These are phyloP conservation scores for Colletotrichum sp. DNA, from an alignment of 2,329 filamentous ascomycete species.

Conservation along the genomic window DNA sequence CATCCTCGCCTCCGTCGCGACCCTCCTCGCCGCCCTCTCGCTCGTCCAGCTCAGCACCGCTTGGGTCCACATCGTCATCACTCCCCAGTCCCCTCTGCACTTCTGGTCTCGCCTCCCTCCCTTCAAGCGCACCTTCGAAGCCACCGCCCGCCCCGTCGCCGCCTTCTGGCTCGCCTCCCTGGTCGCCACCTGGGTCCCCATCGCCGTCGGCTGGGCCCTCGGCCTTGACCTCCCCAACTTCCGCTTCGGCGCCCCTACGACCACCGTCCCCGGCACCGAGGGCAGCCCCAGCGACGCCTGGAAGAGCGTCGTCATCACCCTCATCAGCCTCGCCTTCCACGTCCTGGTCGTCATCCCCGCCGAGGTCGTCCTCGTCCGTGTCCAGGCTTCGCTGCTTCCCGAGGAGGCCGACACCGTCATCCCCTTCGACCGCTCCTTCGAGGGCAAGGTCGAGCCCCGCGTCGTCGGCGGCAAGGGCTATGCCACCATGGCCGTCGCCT, in stretches of 20 bases:
- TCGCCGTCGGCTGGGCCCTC: conserved; percentile 37
- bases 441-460: conserved; percentile 75
- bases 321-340: conserved; percentile 54
- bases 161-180: conserved; percentile 65
- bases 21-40: conserved; percentile 62
- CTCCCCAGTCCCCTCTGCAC: conserved; percentile 64
- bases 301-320: conserved; percentile 51
- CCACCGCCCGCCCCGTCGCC: conserved; percentile 71
- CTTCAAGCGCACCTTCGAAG: conserved; percentile 66
- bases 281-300: conserved; percentile 39
- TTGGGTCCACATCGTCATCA: conserved; percentile 89
- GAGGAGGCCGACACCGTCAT: conserved; percentile 84
- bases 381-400: conserved; percentile 86
- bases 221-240: conserved; percentile 44
- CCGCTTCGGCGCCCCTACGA: conserved; percentile 37
- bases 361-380: conserved; percentile 76
- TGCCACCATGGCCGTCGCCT: conserved; percentile 76
- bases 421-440: conserved; percentile 87
- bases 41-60: conserved; percentile 73
- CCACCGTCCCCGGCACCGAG: conserved; percentile 40
- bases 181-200: conserved; percentile 51
- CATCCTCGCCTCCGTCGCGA: conserved; percentile 51
- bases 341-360: conserved; percentile 76
- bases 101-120: conserved; percentile 75
- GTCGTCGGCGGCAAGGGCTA: conserved; percentile 76